Percentiles rank a stretch among this genome's conserved stretches.
Evolutionary conservation across 2,329 filamentous ascomycete genomes (phyloP).

Genomic region (Claviceps sp.): DNA sequence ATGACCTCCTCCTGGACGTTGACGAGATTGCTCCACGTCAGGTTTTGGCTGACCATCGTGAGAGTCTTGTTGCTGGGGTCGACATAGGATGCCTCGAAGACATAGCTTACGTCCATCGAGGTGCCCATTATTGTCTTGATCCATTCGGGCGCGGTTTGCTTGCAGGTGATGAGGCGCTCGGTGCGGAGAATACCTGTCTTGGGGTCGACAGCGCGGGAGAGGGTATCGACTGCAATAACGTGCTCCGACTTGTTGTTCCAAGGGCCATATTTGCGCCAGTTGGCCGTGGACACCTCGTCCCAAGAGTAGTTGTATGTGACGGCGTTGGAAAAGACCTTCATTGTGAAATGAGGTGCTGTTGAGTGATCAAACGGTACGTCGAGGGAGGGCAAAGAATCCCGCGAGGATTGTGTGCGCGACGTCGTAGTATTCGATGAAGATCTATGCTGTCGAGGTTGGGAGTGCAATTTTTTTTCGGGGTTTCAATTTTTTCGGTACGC

Average conservation of each 20-base stretch:
- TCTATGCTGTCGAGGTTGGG: not conserved
- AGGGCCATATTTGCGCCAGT: slow-evolving; percentile 97
- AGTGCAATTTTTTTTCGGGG: not conserved
- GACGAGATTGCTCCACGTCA: slow-evolving; percentile 84
- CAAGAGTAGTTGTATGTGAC: slow-evolving; percentile 96
- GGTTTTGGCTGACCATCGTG: slow-evolving; percentile 91
- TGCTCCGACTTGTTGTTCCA: slow-evolving; percentile 99
- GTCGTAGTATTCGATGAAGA: no score
- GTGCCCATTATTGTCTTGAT: slow-evolving; percentile 63
- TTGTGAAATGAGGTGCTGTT: slow-evolving; percentile 23
- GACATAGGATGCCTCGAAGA: slow-evolving; percentile 93
- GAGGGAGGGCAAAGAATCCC: not conserved
- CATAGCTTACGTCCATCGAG: slow-evolving; percentile 66
- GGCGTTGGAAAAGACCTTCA: slow-evolving; percentile 91
- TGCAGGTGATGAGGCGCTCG: slow-evolving; percentile 49
- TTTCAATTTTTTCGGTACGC: not conserved
- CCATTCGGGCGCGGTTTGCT: slow-evolving; percentile 60
- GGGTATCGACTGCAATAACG: slow-evolving; percentile 87
- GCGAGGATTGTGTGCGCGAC: no score
- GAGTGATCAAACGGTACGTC: slow-evolving; percentile 2
- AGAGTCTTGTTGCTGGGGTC: slow-evolving; percentile 73
- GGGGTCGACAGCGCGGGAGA: slow-evolving; percentile 52
- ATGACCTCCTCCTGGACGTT: slow-evolving; percentile 86
- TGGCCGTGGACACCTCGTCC: slow-evolving; percentile 93
- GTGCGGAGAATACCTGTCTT: slow-evolving; percentile 47